Base-by-base conservation (phyloP, 2,329 filamentous ascomycete genomes). In the Fusarium papillatum region DNA sequence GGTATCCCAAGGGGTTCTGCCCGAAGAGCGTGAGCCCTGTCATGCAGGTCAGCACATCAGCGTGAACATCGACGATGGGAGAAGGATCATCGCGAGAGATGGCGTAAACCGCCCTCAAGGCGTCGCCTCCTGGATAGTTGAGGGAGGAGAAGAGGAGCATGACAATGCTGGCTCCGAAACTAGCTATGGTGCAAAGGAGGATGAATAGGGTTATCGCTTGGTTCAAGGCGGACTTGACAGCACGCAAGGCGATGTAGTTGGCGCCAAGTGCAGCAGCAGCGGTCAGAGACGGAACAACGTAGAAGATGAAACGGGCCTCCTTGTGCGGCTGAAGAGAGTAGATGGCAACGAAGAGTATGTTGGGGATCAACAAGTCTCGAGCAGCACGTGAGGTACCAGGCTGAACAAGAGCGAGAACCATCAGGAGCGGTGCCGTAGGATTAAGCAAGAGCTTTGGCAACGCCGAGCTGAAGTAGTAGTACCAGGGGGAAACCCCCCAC, bases 241-340 rank as follows among this genome's bases (percentile, higher is more conserved):
- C 87, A 48, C 93, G 92, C 1, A 86, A 88, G 85, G 91, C 94
- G 75, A 97, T 85, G 83, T 92, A 93, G 68, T 91, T 90, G 17
- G 95, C 95, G 24, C 92, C 93, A 7, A 95, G 88, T 5, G 95
- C 93, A 1, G 95, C 93, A 4, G 93, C 90, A 14, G 93, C 93
- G 0, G 96, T 98, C 36, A 98, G 86, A 0, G 93, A 89, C 0
- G 97, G 97, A 29, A 98, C 88, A 64, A 92, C 89, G 85, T 98
- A 98, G 79, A 98, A 92, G 78, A 99, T 93, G 87, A 99, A 99
- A 22, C 97, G 94, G 82, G 95, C 94, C 85, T 99, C 97, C 83
- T 99, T 99, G 86, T 99, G 97, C 1, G 96, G 96, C 73, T 98
- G 94, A 63, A 95, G 79, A 74, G 95, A 98, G 87, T 98, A 98